These are phyloP conservation scores for Penicillium bovifimosum DNA, from an alignment of 495 filamentous ascomycete species.

Conservation along the genomic window DNA sequence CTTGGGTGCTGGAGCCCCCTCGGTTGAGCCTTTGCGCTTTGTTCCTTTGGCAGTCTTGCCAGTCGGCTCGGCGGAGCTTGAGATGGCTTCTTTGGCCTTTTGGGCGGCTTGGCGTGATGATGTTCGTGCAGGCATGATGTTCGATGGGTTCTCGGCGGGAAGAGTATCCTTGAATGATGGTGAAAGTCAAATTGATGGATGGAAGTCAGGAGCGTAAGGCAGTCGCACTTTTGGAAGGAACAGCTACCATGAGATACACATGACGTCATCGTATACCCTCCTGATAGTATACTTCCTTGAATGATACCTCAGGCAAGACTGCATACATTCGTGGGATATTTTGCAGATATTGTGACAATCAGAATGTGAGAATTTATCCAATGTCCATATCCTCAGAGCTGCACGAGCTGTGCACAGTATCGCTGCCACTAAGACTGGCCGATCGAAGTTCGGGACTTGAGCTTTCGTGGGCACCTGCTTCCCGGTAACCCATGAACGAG, in stretches of 20 bases:
- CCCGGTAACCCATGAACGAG: conserved; percentile 14
- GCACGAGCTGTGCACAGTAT: conserved; percentile 7
- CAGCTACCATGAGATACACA: conserved; percentile 15
- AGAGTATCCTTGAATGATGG: not conserved
- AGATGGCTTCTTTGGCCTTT: conserved; percentile 43
- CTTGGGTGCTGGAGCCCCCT: conserved; percentile 26
- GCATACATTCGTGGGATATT: not conserved
- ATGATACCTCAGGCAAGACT: not conserved
- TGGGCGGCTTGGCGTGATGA: conserved; percentile 40
- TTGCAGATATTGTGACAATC: not conserved
- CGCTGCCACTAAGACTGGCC: conserved; percentile 9
- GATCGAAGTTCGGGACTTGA: conserved; percentile 22
- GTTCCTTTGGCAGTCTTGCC: conserved; percentile 18
- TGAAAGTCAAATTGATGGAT: not conserved
- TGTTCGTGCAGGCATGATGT: conserved; percentile 33
- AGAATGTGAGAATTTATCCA: conserved; percentile 17
- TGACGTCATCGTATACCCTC: conserved; percentile 15
- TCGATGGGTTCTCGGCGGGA: not conserved
- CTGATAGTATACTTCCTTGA: conserved; percentile 19
- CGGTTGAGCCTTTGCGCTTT: conserved; percentile 32
- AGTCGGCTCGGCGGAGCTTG: conserved; percentile 22
- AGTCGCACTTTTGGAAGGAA: not conserved
- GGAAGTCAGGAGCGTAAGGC: not conserved
- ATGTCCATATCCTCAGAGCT: conserved; percentile 29
- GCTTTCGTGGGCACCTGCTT: conserved; percentile 15